Evolutionary conservation across 2,329 filamentous ascomycete genomes (phyloP).

Genomic region (Penicillium sp.): DNA sequence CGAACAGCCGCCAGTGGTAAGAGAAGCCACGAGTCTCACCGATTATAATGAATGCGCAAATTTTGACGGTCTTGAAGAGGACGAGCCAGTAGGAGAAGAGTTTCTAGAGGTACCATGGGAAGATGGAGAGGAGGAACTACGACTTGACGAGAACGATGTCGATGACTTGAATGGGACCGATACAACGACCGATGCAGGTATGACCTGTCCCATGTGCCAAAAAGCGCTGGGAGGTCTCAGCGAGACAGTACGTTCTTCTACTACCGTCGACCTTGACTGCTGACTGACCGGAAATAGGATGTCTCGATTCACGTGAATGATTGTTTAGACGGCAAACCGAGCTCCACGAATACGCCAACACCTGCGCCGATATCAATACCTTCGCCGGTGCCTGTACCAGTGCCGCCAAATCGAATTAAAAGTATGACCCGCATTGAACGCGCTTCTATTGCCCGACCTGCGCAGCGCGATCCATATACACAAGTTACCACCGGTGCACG

Average conservation of each 20-base stretch:
- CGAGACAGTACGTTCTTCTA: slow-evolving; percentile 33
- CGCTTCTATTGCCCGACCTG: slow-evolving; percentile 68
- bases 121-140: slow-evolving; percentile 38
- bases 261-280: background rate
- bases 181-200: slow-evolving; percentile 17
- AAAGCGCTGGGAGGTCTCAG: slow-evolving; percentile 57
- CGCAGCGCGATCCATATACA: slow-evolving; percentile 73
- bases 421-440: slow-evolving; percentile 58
- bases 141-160: slow-evolving; percentile 26
- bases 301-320: slow-evolving; percentile 83
- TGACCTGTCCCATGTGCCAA: slow-evolving; percentile 72
- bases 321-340: slow-evolving; percentile 78
- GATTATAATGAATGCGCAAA: slow-evolving; percentile 49
- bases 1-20: slow-evolving; percentile 44
- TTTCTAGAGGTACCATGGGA: slow-evolving; percentile 63
- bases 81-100: slow-evolving; percentile 59
- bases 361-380: background rate
- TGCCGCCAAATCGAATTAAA: slow-evolving; percentile 14
- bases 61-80: slow-evolving; percentile 59
- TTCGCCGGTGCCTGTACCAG: slow-evolving; percentile 7
- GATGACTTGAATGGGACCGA: slow-evolving; percentile 17
- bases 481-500: slow-evolving; percentile 41
- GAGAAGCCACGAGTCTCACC: slow-evolving; percentile 46
- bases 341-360: slow-evolving; percentile 46
- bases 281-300: slow-evolving; percentile 49